Evolutionary conservation across 495 filamentous ascomycete species (phyloP).

Genomic region (Penicillium daleae): DNA sequence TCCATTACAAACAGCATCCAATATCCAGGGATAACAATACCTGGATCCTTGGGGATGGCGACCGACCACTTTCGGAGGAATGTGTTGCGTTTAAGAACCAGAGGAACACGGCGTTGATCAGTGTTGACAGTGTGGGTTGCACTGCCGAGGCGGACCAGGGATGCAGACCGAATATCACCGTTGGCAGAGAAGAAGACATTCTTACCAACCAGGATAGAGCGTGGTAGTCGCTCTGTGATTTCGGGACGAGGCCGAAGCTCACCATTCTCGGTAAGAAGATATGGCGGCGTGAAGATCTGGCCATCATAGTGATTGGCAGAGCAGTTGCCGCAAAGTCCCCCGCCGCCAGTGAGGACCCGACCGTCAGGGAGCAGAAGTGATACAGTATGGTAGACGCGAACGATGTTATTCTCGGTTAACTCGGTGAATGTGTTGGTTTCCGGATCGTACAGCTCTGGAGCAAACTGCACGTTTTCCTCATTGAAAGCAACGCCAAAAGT

Average conservation of each 20-base stretch:
- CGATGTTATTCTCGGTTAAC: constrained; percentile 37
- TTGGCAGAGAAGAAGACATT: constrained; percentile 28
- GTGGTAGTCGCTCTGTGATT: not conserved
- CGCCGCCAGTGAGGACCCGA: constrained; percentile 57
- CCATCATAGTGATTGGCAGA: constrained; percentile 60
- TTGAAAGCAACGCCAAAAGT: constrained; percentile 49
- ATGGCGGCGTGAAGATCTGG: constrained; percentile 60
- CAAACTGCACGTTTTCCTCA: constrained; percentile 46
- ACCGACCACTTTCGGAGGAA: not conserved
- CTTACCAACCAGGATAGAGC: constrained; percentile 26
- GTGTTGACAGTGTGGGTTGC: constrained; percentile 63
- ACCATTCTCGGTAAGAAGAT: constrained; percentile 36
- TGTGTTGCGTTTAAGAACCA: constrained; percentile 19
- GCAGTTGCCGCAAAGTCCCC: constrained; percentile 56
- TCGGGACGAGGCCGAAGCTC: constrained; percentile 8
- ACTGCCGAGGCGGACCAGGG: constrained; percentile 51
- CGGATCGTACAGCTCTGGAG: constrained; percentile 58
- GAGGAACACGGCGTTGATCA: constrained; percentile 58
- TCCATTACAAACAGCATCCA: constrained; percentile 62
- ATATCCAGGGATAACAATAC: constrained; percentile 57
- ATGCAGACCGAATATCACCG: constrained; percentile 15
- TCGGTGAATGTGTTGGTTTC: constrained; percentile 37
- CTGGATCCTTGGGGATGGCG: constrained; percentile 40
- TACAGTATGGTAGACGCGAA: constrained; percentile 60
- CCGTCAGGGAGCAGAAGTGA: constrained; percentile 60